Evolutionary conservation across 139 green algal species (phyloP), one percentile per base, ranked within the genome.

Genomic region (Chlorella vulgaris): DNA sequence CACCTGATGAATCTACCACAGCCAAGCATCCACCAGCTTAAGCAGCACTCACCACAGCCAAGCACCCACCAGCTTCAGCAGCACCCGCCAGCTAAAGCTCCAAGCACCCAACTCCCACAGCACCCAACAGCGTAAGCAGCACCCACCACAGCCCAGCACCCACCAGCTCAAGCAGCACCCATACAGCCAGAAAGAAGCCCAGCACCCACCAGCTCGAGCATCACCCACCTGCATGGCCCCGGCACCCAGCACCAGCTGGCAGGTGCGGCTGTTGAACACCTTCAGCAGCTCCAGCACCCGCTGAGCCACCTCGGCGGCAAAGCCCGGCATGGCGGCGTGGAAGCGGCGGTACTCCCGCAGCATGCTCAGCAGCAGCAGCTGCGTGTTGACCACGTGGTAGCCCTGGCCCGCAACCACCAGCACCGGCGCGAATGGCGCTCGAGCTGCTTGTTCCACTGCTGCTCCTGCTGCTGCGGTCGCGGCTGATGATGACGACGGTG

Each of bases 181-280:
- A 10, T 15, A 58, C 47, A 24, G 47, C 47, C 10, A 10, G 15
- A 65, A 28, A 28, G 15, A 65, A 31, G 21, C 18, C 55, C 28
- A 65, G 63, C 63, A 50, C 61, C 15, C 5, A 5, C 39, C 66
- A 26, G n/a, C 66, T 0, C 24, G 1, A 1, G 35, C 69, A 2
- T 8, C 4, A 24, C 39, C 19, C 35, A 84, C 82, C 75, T 93
- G 92, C 93, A 98, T 98, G n/a, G 95, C 95, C 7, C 93, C 93
- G 5, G 95, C 95, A 0, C 95, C 96, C 38, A 98, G 89, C 65
- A 98, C 93, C 69, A 98, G 88, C 83, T 97, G 91, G 85, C 91
- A 97, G 33, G 90, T 93, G 75, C 91, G 87, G 1, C 74, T 87
- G 87, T 98, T 98, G 92, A 97, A 98, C 47, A 91, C 68, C 79